Evolutionary conservation across 208 protist genomes (phyloP).

Genomic region (Acanthamoeba sp.): DNA sequence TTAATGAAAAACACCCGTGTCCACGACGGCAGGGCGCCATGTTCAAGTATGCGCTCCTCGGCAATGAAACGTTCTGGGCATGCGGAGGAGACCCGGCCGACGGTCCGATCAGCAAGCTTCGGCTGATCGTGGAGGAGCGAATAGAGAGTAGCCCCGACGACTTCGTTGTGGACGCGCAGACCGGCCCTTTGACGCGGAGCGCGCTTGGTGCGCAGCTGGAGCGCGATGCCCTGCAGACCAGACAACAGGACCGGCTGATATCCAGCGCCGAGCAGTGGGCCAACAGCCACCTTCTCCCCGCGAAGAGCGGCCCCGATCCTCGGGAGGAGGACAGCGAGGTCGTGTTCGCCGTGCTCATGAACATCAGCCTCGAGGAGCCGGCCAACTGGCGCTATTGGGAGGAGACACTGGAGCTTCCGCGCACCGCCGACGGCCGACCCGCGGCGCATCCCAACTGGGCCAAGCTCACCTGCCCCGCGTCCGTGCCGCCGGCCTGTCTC

Average conservation of each 20-base stretch:
- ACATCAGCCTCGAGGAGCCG: constrained; percentile 73
- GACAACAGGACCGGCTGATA: not conserved
- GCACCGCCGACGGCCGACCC: not conserved
- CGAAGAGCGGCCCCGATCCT: not conserved
- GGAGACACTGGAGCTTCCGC: constrained; percentile 11
- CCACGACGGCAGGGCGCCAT: not conserved
- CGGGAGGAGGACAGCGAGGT: not conserved
- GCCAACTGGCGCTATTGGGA: constrained; percentile 73
- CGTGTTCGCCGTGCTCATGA: constrained; percentile 62
- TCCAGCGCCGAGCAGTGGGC: constrained; percentile 52
- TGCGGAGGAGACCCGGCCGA: not conserved
- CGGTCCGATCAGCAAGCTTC: not conserved
- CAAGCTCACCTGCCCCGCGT: constrained; percentile 49
- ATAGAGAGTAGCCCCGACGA: constrained; percentile 39
- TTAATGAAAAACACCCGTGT: too few species aligned
- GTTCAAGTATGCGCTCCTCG: constrained; percentile 64
- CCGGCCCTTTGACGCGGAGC: constrained; percentile 3
- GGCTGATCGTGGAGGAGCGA: not conserved
- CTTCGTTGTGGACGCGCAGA: constrained; percentile 53
- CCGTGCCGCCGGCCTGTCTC: constrained; percentile 2
- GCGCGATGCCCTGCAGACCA: not conserved
- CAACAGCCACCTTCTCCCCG: not conserved
- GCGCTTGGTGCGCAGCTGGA: not conserved
- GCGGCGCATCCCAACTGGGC: constrained; percentile 21
- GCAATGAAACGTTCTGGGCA: constrained; percentile 14